Base-by-base conservation (phyloP, 192 early-diverging fungal species). In the Coemansia sp. region DNA sequence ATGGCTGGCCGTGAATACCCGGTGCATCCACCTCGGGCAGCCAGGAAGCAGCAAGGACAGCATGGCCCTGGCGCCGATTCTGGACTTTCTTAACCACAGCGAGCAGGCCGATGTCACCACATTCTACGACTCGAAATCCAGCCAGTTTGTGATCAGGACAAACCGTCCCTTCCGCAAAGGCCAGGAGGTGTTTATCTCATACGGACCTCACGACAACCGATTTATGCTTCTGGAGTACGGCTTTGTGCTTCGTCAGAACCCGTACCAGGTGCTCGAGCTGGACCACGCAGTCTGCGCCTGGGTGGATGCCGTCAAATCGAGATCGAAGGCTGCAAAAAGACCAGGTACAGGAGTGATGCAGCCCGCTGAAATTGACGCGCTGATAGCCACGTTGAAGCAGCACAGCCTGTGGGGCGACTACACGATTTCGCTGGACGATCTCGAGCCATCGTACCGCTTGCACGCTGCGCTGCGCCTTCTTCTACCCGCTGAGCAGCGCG, bases 21-120 rank as follows among this genome's bases (percentile, higher is more conserved):
- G 79, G 5, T 81, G 73, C 64, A 81, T 81, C 61, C 72, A 80
- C 42, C 63, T 80, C 34, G 77, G 77, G 29, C 6, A 17, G 60
- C 30, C 8, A 38, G 55, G 10, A 48, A 54, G 62, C 54, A 30
- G 56, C 68, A 62, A 34, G 11, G 86, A 87, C 51, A 86, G 77
- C 55, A 88, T 92, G 40, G 88, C 91, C 30, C 72, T 92, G 40
- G 91, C 91, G 31, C 91, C 91, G 5, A 76, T 91, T 57, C 77
- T 92, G 12, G 91, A 92, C 79, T 85, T 92, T 18, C 85, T 92
- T 42, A 92, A 92, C 69, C 91, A 92, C 81, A 84, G 81, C 38
- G 69, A 64, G 20, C 70, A 82, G 22, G 88, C 87, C 33, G 80
- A 83, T 60, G 85, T 87, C 67, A 30, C 58, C 22, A 66, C 68